Evolutionary conservation across 495 filamentous ascomycete species (phyloP).

Genomic region (Neurospora sp.): DNA sequence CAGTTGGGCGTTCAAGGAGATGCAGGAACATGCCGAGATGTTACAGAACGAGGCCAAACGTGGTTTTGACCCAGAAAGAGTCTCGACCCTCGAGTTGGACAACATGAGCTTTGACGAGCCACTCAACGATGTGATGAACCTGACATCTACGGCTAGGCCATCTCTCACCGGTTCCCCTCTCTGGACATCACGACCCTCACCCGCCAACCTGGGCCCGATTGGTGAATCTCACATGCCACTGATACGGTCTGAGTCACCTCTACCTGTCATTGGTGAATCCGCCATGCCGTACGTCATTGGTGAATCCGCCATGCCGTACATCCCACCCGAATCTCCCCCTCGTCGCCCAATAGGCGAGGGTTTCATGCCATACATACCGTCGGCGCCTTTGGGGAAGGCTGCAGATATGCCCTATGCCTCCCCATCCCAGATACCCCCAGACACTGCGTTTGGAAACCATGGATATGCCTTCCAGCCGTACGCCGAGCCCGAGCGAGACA

Average conservation of each 20-base stretch:
- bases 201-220: conserved; percentile 20
- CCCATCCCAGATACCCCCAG: conserved; percentile 19
- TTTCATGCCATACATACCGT: conserved; percentile 28
- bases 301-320: conserved; percentile 20
- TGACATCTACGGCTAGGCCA: conserved; percentile 21
- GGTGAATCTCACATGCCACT: conserved; percentile 30
- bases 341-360: conserved; percentile 24
- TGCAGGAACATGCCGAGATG: conserved; percentile 37
- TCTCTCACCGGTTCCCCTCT: conserved; percentile 22
- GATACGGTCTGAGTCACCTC: conserved; percentile 27
- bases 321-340: conserved; percentile 17
- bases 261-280: conserved; percentile 24
- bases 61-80: conserved; percentile 6
- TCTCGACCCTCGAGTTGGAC: conserved; percentile 30
- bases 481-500: conserved; percentile 27
- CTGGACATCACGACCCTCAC: conserved; percentile 14
- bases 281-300: conserved; percentile 22
- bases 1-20: conserved; percentile 41
- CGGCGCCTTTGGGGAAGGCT: conserved; percentile 22
- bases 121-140: conserved; percentile 31
- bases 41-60: conserved; percentile 7
- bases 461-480: conserved; percentile 19
- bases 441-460: conserved; percentile 23
- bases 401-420: conserved; percentile 21
- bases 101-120: conserved; percentile 33